Conservation (phyloP, 768 basidiomycete genomes). For the Xanthoconium purpureum region DNA sequence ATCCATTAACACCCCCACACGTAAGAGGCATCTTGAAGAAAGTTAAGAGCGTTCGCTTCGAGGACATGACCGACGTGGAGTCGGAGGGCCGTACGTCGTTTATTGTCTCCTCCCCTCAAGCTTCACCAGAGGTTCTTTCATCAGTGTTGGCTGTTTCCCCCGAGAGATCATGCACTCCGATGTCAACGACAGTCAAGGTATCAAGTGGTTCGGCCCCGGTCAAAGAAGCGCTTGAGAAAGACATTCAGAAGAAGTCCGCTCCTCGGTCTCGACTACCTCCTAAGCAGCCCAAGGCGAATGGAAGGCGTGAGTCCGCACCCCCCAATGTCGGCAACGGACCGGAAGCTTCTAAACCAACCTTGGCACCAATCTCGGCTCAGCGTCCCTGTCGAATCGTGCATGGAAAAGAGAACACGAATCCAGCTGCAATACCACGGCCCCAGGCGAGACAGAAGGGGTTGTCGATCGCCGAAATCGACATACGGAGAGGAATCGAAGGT, state of each 20-base stretch:
- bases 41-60: constrained; percentile 40
- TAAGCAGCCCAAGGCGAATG: constrained; percentile 11
- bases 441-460: constrained; percentile 17
- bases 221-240: constrained; percentile 2
- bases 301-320: constrained; percentile 1
- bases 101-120: background rate
- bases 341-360: constrained; percentile 4
- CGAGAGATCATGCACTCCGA: constrained; percentile 13
- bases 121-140: constrained; percentile 3
- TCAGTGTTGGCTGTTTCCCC: constrained; percentile 3
- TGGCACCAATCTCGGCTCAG: constrained; percentile 2
- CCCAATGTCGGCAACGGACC: background rate
- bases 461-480: constrained; percentile 10
- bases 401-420: constrained; percentile 15
- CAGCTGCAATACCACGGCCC: background rate
- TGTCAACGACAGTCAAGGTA: background rate
- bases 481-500: constrained; percentile 28
- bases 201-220: background rate
- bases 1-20: constrained; percentile 27
- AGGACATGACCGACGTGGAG: constrained; percentile 16
- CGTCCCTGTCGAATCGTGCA: constrained; percentile 16
- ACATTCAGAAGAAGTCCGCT: constrained; percentile 9
- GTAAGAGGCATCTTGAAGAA: constrained; percentile 40
- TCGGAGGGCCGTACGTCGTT: background rate
- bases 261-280: constrained; percentile 14